Evolutionary conservation across 139 green algal genomes (phyloP).

Genomic region (Cymbomonas tetramitiformis): DNA sequence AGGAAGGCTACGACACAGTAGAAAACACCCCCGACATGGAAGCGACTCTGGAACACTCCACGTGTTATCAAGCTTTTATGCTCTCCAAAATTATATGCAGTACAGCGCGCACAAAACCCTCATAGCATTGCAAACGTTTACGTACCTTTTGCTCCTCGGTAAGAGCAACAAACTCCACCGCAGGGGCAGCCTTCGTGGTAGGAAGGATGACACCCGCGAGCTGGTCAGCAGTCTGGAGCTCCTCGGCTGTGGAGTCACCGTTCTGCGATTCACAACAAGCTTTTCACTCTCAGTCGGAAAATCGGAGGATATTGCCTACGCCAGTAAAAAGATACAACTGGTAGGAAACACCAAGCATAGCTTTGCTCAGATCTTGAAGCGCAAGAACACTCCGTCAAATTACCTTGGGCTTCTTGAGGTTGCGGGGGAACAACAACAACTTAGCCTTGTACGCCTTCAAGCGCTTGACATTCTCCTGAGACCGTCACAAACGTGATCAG

Average conservation of each 20-base stretch:
- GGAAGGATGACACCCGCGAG: conserved; percentile 42
- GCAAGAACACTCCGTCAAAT: conserved; percentile 21
- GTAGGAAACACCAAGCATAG: neutral
- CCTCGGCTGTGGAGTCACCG: conserved; percentile 60
- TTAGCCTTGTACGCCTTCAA: conserved; percentile 94
- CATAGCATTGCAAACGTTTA: too few species aligned
- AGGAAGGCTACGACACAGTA: too few species aligned
- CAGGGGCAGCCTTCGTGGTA: conserved; percentile 28
- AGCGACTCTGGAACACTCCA: too few species aligned
- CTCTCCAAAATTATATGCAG: too few species aligned
- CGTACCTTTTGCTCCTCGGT: conserved; percentile 75
- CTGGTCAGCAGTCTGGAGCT: conserved; percentile 50
- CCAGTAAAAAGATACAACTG: too few species aligned
- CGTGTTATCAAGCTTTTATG: too few species aligned
- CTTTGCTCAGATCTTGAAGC: neutral
- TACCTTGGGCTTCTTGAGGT: conserved; percentile 82
- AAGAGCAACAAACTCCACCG: conserved; percentile 64
- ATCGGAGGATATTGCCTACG: neutral
- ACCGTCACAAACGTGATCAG: neutral
- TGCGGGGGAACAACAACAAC: conserved; percentile 85
- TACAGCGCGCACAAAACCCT: too few species aligned
- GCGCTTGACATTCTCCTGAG: conserved; percentile 75
- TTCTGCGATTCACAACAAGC: conserved; percentile 10
- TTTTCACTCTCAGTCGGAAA: neutral
- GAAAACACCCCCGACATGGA: too few species aligned